A percentile compares a stretch with the other conserved stretches of the same genome.
Evolutionary conservation across 2,329 filamentous ascomycete species (phyloP).

Genomic region (Geosmithia morbida): DNA sequence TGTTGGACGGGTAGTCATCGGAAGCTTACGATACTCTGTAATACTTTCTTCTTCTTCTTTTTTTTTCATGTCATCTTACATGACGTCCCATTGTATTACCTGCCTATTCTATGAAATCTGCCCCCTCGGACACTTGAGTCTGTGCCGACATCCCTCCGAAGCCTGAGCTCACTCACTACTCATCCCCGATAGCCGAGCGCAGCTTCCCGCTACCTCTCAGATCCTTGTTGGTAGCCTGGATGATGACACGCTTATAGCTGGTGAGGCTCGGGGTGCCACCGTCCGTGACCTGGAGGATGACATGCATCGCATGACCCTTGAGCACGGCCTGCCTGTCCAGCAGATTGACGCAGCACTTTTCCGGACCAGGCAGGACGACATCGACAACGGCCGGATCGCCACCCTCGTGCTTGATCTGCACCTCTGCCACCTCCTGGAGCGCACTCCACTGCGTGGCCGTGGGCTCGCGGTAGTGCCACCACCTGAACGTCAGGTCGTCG

Average conservation of each 20-base stretch:
- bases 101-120: no score
- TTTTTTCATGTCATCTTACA: no score
- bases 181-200: neutral
- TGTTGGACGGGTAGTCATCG: no score
- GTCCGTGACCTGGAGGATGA: conserved; percentile 33
- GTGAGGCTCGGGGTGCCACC: conserved; percentile 24
- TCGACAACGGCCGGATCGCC: conserved; percentile 10
- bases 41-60: no score
- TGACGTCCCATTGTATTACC: no score
- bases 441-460: conserved; percentile 23
- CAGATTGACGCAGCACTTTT: conserved; percentile 18
- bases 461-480: conserved; percentile 31
- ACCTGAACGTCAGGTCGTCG: conserved; percentile 26
- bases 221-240: conserved; percentile 16
- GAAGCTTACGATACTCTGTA: no score
- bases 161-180: neutral
- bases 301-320: conserved; percentile 28
- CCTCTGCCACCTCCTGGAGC: conserved; percentile 22
- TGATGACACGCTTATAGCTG: conserved; percentile 28
- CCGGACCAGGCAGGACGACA: conserved; percentile 21
- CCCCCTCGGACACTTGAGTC: no score
- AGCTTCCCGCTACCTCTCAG: conserved; percentile 8
- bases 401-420: conserved; percentile 9
- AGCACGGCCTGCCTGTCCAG: conserved; percentile 16
- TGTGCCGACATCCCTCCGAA: no score